Conservation (phyloP, 768 basidiomycete genomes). For the Nidularia sp. region DNA sequence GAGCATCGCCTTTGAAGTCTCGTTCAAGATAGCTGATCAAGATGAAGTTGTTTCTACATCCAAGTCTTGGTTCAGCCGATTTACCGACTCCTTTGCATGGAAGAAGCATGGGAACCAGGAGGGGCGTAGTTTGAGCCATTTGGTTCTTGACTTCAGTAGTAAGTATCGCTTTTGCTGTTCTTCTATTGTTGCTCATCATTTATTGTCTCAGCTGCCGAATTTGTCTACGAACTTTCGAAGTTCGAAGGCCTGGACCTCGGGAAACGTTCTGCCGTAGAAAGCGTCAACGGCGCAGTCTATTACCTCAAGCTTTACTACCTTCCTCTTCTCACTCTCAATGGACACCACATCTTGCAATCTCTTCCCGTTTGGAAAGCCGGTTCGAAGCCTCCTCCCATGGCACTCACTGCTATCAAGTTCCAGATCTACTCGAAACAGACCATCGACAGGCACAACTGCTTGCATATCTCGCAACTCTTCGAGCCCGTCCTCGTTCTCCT, state of each 20-base stretch:
- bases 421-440: constrained; percentile 2
- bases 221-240: constrained; percentile 10
- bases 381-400: constrained; percentile 2
- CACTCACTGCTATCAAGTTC: constrained; percentile 3
- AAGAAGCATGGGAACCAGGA: constrained; percentile 1
- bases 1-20: constrained; percentile 11
- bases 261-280: background rate
- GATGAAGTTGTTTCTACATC: constrained; percentile 1
- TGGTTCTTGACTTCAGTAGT: constrained; percentile 10
- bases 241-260: constrained; percentile 8
- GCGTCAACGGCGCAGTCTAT: constrained; percentile 4
- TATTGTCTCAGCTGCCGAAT: constrained; percentile 4
- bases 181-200: background rate
- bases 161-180: background rate
- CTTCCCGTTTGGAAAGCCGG: constrained; percentile 9
- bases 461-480: background rate
- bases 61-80: constrained; percentile 4
- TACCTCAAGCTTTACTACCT: constrained; percentile 7
- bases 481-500: constrained; percentile 1
- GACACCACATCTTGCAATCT: constrained; percentile 8
- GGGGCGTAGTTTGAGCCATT: constrained; percentile 3
- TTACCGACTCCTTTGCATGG: constrained; percentile 4
- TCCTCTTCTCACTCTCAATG: constrained; percentile 2
- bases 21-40: constrained; percentile 3
- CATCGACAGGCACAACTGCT: background rate